These are phyloP conservation scores for Elsinoe arachidis DNA, from an alignment of 2,329 filamentous ascomycete species.

Conservation along the genomic window DNA sequence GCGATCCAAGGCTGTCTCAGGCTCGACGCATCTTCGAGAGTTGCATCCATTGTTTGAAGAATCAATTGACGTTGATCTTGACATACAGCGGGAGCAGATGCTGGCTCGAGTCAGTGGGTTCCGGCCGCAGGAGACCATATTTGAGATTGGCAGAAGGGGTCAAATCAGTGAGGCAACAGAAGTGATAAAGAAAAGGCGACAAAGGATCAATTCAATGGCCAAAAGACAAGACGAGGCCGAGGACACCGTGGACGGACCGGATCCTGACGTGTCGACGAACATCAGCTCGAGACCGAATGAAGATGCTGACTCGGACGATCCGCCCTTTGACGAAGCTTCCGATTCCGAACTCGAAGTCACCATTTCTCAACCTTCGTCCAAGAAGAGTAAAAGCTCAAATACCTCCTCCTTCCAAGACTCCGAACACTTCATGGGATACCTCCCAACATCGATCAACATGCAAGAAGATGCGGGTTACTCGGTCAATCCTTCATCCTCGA, in stretches of 20 bases:
- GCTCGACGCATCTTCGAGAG: slow-evolving; percentile 60
- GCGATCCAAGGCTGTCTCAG: slow-evolving; percentile 68
- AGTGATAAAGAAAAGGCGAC: slow-evolving; percentile 59
- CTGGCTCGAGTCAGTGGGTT: slow-evolving; percentile 81
- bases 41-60: slow-evolving; percentile 67
- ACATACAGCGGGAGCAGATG: slow-evolving; percentile 74
- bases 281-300: slow-evolving; percentile 35
- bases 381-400: slow-evolving; percentile 23
- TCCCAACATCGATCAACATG: slow-evolving; percentile 67
- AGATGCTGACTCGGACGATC: slow-evolving; percentile 29
- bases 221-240: slow-evolving; percentile 16
- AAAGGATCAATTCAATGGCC: slow-evolving; percentile 52
- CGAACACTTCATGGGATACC: slow-evolving; percentile 96
- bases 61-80: slow-evolving; percentile 53
- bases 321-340: slow-evolving; percentile 37
- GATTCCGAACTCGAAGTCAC: slow-evolving; percentile 48
- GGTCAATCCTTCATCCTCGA: slow-evolving; percentile 69
- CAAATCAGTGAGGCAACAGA: slow-evolving; percentile 61
- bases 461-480: slow-evolving; percentile 90
- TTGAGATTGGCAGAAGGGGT: slow-evolving; percentile 74
- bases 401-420: slow-evolving; percentile 62
- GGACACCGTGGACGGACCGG: slow-evolving; percentile 23
- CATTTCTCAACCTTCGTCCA: slow-evolving; percentile 31
- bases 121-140: slow-evolving; percentile 88
- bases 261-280: slow-evolving; percentile 29